Conservation (phyloP, 257 asterid species). For the Lycium ferocissimum region DNA sequence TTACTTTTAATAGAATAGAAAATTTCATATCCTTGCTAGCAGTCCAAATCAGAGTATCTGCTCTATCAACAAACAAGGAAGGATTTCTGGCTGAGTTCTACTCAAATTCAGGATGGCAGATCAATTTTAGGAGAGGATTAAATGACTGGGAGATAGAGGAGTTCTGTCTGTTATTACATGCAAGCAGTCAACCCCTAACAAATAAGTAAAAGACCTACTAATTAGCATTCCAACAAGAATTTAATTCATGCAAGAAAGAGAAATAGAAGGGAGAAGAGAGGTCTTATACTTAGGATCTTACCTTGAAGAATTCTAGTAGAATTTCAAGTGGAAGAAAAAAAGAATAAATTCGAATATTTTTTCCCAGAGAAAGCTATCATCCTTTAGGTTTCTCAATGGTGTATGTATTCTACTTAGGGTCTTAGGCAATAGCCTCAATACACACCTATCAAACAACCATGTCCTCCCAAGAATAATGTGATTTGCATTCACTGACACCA, state of each 20-base stretch:
- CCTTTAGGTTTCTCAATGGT: neutral
- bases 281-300: neutral
- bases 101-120: too few relatives aligned
- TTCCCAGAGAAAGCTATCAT: neutral
- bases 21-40: too few relatives aligned
- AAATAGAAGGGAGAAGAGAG: neutral
- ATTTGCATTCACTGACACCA: neutral
- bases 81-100: too few relatives aligned
- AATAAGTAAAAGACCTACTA: neutral
- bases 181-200: neutral
- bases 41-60: too few relatives aligned
- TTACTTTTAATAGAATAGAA: too few relatives aligned
- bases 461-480: neutral
- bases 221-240: neutral
- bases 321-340: neutral
- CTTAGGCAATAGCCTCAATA: neutral
- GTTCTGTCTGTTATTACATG: neutral
- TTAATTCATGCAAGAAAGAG: neutral
- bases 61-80: too few relatives aligned
- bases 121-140: too few relatives aligned
- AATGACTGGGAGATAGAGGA: too few relatives aligned
- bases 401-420: neutral
- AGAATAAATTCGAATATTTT: neutral
- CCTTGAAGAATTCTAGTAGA: neutral
- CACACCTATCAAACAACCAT: neutral